Evolutionary conservation across 176 grass and related monocot species (phyloP).

Genomic region (Oryza longistaminata): DNA sequence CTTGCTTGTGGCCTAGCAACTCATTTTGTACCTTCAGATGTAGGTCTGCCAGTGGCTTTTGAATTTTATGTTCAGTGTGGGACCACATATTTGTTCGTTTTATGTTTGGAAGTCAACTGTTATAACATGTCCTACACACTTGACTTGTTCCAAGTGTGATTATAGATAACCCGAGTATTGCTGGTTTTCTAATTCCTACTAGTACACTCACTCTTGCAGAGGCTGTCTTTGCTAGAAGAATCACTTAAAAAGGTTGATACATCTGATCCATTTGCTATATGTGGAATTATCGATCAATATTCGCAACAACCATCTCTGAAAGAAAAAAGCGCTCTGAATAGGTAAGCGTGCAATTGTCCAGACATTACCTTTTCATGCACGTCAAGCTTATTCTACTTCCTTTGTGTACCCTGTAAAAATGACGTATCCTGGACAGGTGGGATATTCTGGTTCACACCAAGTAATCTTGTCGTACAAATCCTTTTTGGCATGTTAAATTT

Average conservation of each 20-base stretch:
- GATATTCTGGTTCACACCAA: background rate
- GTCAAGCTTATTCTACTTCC: background rate
- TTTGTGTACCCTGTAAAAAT: background rate
- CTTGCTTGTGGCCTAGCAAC: constrained; percentile 88
- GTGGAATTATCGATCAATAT: constrained; percentile 78
- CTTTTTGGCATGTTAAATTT: background rate
- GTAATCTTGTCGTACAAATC: background rate
- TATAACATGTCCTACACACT: background rate
- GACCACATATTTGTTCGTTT: background rate
- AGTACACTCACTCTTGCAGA: constrained; percentile 45
- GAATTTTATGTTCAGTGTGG: background rate
- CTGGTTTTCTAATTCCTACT: constrained; percentile 5
- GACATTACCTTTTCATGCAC: background rate
- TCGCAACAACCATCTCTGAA: constrained; percentile 65
- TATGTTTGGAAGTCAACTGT: background rate
- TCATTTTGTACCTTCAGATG: constrained; percentile 83
- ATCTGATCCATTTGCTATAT: constrained; percentile 68
- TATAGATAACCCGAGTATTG: background rate
- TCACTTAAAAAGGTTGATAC: constrained; percentile 61
- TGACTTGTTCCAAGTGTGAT: constrained; percentile 5
- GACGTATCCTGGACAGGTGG: background rate
- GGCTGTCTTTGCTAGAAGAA: constrained; percentile 68
- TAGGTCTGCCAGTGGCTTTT: constrained; percentile 43
- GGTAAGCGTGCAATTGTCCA: constrained; percentile 43
- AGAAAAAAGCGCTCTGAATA: constrained; percentile 70